Base-by-base conservation (phyloP, 75 land plant genomes). In the Cupressus sempervirens region DNA sequence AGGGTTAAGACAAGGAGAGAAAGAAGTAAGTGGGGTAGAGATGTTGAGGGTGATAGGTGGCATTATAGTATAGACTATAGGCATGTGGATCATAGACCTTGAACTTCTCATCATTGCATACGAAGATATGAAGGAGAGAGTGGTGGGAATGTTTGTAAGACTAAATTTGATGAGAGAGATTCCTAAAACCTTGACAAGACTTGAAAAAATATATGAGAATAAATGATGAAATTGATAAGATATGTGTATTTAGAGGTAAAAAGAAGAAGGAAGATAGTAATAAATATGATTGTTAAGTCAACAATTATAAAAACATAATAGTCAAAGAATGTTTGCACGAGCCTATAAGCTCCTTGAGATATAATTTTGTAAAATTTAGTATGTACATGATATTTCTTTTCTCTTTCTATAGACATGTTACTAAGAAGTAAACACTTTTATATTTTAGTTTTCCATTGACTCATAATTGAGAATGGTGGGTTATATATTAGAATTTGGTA, bases 11-110 rank as follows among this genome's bases (percentile, higher is more conserved):
- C 20, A 11, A 13, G 2, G 9, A 7, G 16, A 58, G 65, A 80
- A 23, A 80, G 50, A 79, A 34, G 12, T 50, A 76, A 20, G n/a
- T 67, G 84, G 0, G 83, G 85, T 84, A 86, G 88, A 50, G 82
- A 89, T 30, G 45, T 67, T 50, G 83, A 84, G 32, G 90, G 81
- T 50, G 80, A 80, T 11, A 45, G 34, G 40, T 13, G 3, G 12
- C 46, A 20, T 80, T 43, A 3, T 23, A 80, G 2, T 80, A 40
- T n/a, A 80, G 48, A 36, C 45, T 40, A 45, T 26, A 40, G 45
- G 43, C 26, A 11, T 40, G 45, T 0, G 29, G 13, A 80, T 20
- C 40, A 80, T 26, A 40, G 40, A 80, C 38, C 18, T 35, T 13
- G 7, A 14, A 23, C 43, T 40, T 40, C 9, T 35, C 26, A 80